Base-by-base conservation (phyloP, 1,284 basidiomycete genomes). In the Cutaneotrichosporon sp. region DNA sequence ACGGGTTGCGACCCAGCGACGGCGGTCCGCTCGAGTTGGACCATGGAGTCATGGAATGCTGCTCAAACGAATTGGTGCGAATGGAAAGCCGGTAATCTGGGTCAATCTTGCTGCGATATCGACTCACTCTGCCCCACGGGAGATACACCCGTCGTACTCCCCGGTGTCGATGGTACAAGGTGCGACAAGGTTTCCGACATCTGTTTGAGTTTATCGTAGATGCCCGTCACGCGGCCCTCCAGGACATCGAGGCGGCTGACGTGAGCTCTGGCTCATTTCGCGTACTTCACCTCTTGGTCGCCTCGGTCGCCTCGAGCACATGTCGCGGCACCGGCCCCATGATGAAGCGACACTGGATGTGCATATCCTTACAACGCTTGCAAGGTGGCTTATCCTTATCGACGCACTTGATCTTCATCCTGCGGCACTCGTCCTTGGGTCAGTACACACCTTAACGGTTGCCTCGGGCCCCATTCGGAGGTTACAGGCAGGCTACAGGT, bases 361-460 rank as follows among this genome's bases (percentile, higher is more conserved):
- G 64, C 68, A 69, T 68, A 31, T 62, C 50, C 50, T 59, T 47
- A 56, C 70, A 71, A 4, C 70, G 63, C 61, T 68, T 65, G 60
- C 70, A 71, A 4, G 70, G 70, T 14, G 70, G 70, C 36, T 68
- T 63, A 18, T 71, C 70, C 62, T 71, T 71, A 47, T 66, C 70
- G 31, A 67, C 61, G 55, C 70, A 71, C 16, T 61, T 53, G 52
- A 71, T 69, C 62, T 71, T 71, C 68, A 67, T 68, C n/a, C 64
- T 65, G 26, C 70, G 61, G 36, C 70, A 71, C 16, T 63, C 67
- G 50, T 69, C 60, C 59, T 52, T 26, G 6, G 8, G 31, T 58
- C 56, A 58, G 56, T 6, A 21, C 7, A 6, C 14, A 42, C 5
- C 14, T 5, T 16, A 2, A 2, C 5, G 14, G 40, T 13, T 14